Conservation (phyloP, 2,329 filamentous ascomycete species). For the Pseudogymnoascus sp. region DNA sequence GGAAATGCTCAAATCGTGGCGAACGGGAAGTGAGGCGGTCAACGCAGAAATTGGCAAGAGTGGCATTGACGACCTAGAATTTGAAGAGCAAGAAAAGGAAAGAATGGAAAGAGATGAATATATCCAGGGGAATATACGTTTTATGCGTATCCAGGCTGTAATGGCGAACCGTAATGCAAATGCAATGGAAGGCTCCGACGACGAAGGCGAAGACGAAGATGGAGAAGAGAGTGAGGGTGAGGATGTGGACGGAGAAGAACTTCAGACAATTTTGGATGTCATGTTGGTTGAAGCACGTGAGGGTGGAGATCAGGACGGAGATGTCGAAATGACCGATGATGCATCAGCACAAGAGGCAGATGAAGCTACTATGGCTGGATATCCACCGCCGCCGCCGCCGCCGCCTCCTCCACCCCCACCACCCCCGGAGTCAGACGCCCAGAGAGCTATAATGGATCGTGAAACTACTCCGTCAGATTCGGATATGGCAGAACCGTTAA, state of each 20-base stretch:
- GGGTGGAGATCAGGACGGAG: constrained; percentile 35
- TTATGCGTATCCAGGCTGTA: constrained; percentile 6
- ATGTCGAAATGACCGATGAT: constrained; percentile 28
- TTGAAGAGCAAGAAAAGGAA: constrained; percentile 29
- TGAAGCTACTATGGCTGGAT: constrained; percentile 70
- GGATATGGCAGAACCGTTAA: constrained; percentile 60
- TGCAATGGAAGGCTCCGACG: constrained; percentile 19
- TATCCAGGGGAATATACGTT: background rate
- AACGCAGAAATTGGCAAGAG: constrained; percentile 70
- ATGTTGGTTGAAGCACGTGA: constrained; percentile 48
- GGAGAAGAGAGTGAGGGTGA: constrained; percentile 28
- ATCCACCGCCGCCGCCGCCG: constrained; percentile 57
- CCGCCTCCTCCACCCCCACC: constrained; percentile 54
- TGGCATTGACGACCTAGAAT: constrained; percentile 75
- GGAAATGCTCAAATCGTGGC: constrained; percentile 83
- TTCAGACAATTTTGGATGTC: constrained; percentile 31
- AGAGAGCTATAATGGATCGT: constrained; percentile 42
- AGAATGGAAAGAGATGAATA: background rate
- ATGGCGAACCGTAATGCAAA: constrained; percentile 17
- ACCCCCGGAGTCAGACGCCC: constrained; percentile 31
- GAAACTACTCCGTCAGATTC: constrained; percentile 65
- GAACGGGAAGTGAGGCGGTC: constrained; percentile 70
- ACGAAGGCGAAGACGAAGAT: constrained; percentile 54
- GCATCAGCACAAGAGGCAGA: constrained; percentile 66
- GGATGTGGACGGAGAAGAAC: constrained; percentile 19